These are phyloP conservation scores for Cytospora schulzeri DNA, from an alignment of 2,329 filamentous ascomycete species.

Conservation along the genomic window DNA sequence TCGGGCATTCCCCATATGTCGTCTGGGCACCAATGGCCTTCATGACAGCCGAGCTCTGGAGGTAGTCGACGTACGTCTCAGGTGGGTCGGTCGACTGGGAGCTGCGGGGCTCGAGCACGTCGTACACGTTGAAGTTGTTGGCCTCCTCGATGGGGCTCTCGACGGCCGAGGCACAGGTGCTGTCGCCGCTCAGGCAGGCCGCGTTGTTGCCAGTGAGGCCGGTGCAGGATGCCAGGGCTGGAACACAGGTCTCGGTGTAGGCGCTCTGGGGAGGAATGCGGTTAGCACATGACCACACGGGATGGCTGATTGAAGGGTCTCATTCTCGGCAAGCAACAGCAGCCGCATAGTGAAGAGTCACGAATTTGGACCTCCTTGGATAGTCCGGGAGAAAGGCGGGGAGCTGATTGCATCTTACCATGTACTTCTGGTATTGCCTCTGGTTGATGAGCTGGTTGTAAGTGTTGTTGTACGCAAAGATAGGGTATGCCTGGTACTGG, in stretches of 20 bases:
- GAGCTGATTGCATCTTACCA: neutral
- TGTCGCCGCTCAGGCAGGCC: slow-evolving; percentile 34
- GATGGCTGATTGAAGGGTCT: neutral
- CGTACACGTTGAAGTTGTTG: slow-evolving; percentile 48
- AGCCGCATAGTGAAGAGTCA: no score
- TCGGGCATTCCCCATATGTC: slow-evolving; percentile 45
- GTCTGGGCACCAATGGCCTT: slow-evolving; percentile 49
- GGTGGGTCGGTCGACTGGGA: slow-evolving; percentile 42
- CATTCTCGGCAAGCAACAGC: neutral
- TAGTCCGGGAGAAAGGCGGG: neutral
- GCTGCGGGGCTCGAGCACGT: slow-evolving; percentile 39
- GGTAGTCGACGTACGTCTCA: slow-evolving; percentile 44
- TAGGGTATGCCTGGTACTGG: slow-evolving; percentile 47
- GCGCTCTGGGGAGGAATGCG: slow-evolving; percentile 1
- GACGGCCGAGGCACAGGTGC: slow-evolving; percentile 34
- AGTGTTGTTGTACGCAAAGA: slow-evolving; percentile 49
- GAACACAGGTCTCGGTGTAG: slow-evolving; percentile 33
- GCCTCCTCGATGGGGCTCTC: slow-evolving; percentile 30
- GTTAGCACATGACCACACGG: neutral
- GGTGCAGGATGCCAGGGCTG: slow-evolving; percentile 30
- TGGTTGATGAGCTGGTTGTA: slow-evolving; percentile 35
- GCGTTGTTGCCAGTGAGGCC: slow-evolving; percentile 35
- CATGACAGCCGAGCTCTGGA: slow-evolving; percentile 40
- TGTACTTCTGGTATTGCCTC: slow-evolving; percentile 23
- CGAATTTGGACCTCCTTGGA: no score